Percentiles rank a stretch among this genome's conserved stretches.
Evolutionary conservation across 2,329 filamentous ascomycete species (phyloP).

Genomic region (Diplodia sapinea): DNA sequence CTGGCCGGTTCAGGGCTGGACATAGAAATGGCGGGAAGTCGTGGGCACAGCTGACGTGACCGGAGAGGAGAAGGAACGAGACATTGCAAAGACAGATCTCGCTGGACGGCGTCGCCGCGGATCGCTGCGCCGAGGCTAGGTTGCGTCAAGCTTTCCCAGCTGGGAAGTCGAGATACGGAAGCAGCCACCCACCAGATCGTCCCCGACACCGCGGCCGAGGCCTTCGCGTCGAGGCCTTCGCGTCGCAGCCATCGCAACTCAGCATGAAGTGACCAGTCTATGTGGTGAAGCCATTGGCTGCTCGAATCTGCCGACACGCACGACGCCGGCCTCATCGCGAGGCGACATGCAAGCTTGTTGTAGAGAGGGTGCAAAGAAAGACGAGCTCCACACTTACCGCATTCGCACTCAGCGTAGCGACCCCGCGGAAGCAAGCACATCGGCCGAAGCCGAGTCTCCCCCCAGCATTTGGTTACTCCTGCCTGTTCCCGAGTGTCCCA

Average conservation of each 20-base stretch:
- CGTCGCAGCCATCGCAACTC: neutral
- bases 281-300: neutral
- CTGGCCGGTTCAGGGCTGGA: neutral
- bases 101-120: neutral
- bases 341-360: neutral
- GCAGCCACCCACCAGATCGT: neutral
- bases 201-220: neutral
- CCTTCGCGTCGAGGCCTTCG: neutral
- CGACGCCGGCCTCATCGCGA: neutral
- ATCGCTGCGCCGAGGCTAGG: neutral
- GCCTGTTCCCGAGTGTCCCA: neutral
- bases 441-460: neutral
- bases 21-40: conserved; percentile 27
- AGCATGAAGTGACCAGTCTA: neutral
- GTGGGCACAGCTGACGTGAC: neutral
- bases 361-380: neutral
- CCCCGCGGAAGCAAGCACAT: neutral
- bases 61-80: conserved; percentile 12
- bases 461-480: neutral
- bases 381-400: neutral
- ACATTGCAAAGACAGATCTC: neutral
- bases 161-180: conserved; percentile 2
- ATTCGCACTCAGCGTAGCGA: neutral
- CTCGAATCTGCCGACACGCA: neutral
- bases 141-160: neutral